Conservation (phyloP, 441 rosid genomes). For the Croton laevigatus region DNA sequence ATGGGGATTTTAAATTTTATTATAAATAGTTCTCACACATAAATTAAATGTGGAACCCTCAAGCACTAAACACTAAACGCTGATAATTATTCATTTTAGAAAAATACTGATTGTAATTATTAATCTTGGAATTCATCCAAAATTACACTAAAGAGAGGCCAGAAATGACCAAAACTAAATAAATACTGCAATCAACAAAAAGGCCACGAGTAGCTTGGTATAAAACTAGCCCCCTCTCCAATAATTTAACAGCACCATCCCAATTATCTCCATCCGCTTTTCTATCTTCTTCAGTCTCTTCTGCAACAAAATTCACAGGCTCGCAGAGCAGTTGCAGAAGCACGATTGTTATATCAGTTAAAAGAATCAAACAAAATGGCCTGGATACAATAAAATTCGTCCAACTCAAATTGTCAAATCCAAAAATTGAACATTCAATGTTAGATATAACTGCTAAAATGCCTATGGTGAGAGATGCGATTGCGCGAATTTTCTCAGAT, state of each 20-base stretch:
- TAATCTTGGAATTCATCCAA: not conserved
- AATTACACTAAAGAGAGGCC: slow-evolving; percentile 39
- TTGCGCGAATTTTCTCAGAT: slow-evolving; percentile 52
- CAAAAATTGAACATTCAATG: slow-evolving; percentile 35
- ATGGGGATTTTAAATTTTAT: too few relatives aligned
- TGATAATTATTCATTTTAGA: too few relatives aligned
- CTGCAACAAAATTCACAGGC: slow-evolving; percentile 18
- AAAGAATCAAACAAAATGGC: slow-evolving; percentile 61
- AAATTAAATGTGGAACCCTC: not conserved
- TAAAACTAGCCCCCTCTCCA: slow-evolving; percentile 70
- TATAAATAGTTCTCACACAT: not conserved
- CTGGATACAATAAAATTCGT: slow-evolving; percentile 42
- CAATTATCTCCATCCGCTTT: slow-evolving; percentile 35
- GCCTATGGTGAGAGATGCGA: slow-evolving; percentile 55
- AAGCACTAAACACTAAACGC: not conserved
- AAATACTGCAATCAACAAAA: slow-evolving; percentile 76
- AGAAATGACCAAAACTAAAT: slow-evolving; percentile 55
- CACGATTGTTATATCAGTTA: slow-evolving; percentile 57
- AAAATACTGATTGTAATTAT: not conserved
- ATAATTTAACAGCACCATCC: slow-evolving; percentile 56
- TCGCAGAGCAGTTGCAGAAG: slow-evolving; percentile 40
- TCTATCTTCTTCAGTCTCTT: slow-evolving; percentile 36
- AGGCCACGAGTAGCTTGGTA: slow-evolving; percentile 58
- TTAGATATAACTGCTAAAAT: slow-evolving; percentile 47
- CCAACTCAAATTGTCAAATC: slow-evolving; percentile 33